Base-by-base conservation (phyloP, 2,329 filamentous ascomycete genomes). In the Didymella pomorum region DNA sequence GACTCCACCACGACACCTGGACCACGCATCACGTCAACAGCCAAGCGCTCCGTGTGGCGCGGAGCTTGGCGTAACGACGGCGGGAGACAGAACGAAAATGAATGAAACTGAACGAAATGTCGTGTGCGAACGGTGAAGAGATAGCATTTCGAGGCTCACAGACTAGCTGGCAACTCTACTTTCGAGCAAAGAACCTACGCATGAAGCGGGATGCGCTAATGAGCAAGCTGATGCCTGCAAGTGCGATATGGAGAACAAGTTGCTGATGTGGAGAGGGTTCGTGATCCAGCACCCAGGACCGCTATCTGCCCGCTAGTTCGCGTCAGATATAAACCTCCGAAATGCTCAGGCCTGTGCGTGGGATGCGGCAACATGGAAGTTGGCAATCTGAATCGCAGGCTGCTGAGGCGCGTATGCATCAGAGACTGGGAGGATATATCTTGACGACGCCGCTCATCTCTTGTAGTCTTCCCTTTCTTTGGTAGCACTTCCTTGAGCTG, bases 261-360 rank as follows among this genome's bases (percentile, higher is more conserved):
- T 45, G 23, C 16, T 41, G 14, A 18, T 41, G 39, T 49, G 53
- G 48, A 46, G 52, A 58, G 14, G 16, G 47, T n/a, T 44, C 47
- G 26, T 14, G 12, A 39, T 18, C 28, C 41, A 23, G 25, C 23
- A 42, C 25, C 21, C 42, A 55, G 59, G 37, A 56, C 25, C 31
- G 35, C 44, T 33, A 53, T 48, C 35, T 39, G 42, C 45, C 37
- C 45, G 49, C 53, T 52, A 58, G 41, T 56, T 46, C 44, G 48
- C 55, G 43, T 53, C 59, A 62, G 52, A 54, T 45, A 48, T 39
- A 58, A 31, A 45, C 35, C 50, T 44, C 58, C 58, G 46, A 56
- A 43, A 59, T 56, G 29, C 29, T 43, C 37, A 56, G 60, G 55
- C 43, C 49, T 49, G 44, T 62, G 48, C 44, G 56, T 52, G 49